Conservation (phyloP, 2,329 filamentous ascomycete species). For the Colletotrichum noveboracense region DNA sequence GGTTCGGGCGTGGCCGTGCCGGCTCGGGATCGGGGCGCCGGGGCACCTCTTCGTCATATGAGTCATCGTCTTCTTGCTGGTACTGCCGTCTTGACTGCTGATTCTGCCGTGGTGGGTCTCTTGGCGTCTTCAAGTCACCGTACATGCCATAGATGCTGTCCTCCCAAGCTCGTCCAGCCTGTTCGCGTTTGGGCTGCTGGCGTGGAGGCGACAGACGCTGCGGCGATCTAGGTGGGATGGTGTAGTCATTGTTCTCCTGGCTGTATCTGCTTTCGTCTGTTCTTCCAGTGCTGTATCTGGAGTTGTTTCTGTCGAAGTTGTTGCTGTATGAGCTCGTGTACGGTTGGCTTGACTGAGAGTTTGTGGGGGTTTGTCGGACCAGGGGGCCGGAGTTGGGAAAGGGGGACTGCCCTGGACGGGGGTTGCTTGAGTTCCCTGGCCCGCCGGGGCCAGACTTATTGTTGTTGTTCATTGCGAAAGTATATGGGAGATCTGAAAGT, state of each 20-base stretch:
- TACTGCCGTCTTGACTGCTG: background rate
- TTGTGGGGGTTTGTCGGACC: background rate
- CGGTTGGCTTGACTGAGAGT: background rate
- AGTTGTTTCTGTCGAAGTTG: conserved; percentile 15
- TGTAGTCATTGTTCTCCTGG: background rate
- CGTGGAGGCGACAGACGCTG: background rate
- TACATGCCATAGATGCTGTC: conserved; percentile 20
- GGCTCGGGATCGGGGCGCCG: background rate
- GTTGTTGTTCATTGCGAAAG: background rate
- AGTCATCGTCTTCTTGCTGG: background rate
- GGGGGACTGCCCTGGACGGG: conserved; percentile 17
- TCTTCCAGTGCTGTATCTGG: conserved; percentile 9
- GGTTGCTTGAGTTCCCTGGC: conserved; percentile 13
- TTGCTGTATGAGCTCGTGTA: conserved; percentile 18
- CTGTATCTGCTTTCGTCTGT: background rate
- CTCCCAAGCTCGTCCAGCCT: background rate
- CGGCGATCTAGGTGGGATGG: background rate
- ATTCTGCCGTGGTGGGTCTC: conserved; percentile 1
- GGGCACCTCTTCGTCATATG: conserved; percentile 4
- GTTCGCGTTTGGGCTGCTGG: background rate
- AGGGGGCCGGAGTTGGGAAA: conserved; percentile 2
- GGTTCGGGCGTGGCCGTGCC: background rate
- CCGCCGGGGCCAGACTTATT: background rate
- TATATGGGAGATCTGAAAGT: background rate
- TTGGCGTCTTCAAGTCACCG: conserved; percentile 8